phyloP scores from a whole-genome alignment of 2,329 filamentous ascomycete species.

The Fusarium sp. region DNA sequence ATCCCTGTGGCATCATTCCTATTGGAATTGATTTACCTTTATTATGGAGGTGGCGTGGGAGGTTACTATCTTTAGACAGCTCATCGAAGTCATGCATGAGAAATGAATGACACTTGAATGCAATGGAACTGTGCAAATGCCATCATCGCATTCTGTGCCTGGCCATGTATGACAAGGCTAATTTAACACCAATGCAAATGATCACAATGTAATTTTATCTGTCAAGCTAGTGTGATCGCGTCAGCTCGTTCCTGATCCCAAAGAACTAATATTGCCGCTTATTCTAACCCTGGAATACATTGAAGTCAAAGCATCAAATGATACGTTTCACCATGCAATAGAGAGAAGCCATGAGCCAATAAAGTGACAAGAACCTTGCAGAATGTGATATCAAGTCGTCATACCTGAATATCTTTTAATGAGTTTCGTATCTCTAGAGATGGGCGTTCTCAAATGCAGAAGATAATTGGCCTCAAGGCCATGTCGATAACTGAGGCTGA shows the following conservation, averaged over 20 bases:
- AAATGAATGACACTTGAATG: constrained; percentile 21
- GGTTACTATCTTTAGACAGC: constrained; percentile 35
- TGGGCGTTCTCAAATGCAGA: not conserved
- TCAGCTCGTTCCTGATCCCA: not conserved
- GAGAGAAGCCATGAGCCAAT: not conserved
- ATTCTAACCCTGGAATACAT: constrained; percentile 1
- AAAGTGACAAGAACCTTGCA: not conserved
- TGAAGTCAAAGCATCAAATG: constrained; percentile 11
- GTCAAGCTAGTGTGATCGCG: constrained; percentile 1
- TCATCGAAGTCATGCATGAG: constrained; percentile 14
- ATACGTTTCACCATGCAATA: constrained; percentile 14
- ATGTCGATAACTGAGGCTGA: constrained; percentile 15
- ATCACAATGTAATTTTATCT: constrained; percentile 5
- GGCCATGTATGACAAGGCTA: constrained; percentile 2
- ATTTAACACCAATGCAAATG: constrained; percentile 8
- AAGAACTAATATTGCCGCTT: constrained; percentile 6
- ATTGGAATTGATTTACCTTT: constrained; percentile 17
- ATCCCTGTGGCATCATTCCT: constrained; percentile 18
- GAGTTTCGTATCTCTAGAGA: not conserved
- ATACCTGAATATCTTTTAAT: not conserved
- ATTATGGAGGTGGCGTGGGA: constrained; percentile 17
- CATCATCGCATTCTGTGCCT: not conserved
- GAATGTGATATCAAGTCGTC: not conserved
- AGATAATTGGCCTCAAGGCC: constrained; percentile 17
- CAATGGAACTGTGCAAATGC: not conserved